Evolutionary conservation across 768 basidiomycete genomes (phyloP).

Genomic region (Kockovaella imperatae): DNA sequence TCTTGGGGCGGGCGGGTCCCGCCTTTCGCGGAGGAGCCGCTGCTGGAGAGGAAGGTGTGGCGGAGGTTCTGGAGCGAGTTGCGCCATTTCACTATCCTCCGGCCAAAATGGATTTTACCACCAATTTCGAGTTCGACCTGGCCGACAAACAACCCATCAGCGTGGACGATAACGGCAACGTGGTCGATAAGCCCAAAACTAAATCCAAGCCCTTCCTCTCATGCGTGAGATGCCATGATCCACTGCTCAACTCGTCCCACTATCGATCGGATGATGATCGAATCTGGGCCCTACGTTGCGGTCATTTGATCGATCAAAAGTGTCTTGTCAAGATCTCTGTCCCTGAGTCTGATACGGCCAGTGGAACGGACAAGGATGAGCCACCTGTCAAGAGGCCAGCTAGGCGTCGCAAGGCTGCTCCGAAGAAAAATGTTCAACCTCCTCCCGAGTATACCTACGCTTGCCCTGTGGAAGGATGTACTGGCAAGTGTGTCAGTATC

Average conservation of each 20-base stretch:
- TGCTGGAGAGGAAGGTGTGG: no score
- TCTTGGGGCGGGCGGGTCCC: no score
- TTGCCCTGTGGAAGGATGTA: no score
- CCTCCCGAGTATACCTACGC: no score
- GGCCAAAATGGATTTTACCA: conserved; percentile 14
- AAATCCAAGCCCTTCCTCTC: conserved; percentile 11
- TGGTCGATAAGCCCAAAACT: conserved; percentile 10
- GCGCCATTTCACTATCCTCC: conserved; percentile 3
- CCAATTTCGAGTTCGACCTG: conserved; percentile 24
- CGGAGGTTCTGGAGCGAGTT: conserved; percentile 17
- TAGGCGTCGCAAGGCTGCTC: no score
- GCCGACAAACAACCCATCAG: conserved; percentile 21
- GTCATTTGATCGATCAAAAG: conserved; percentile 38
- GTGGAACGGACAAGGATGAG: no score
- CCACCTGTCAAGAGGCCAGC: not conserved
- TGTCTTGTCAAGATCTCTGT: conserved; percentile 28
- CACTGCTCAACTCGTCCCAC: conserved; percentile 30
- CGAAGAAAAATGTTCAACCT: no score
- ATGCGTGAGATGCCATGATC: conserved; percentile 25
- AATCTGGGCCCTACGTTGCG: conserved; percentile 35
- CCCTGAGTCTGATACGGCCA: no score
- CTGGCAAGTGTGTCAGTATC: no score
- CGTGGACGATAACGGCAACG: conserved; percentile 33
- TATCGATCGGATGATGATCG: conserved; percentile 26
- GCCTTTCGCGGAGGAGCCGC: no score